Percentiles rank a stretch among this genome's conserved stretches.
These are phyloP conservation scores for Melaleuca quinquenervia DNA, from an alignment of 345 rosid genomes.

Conservation along the genomic window DNA sequence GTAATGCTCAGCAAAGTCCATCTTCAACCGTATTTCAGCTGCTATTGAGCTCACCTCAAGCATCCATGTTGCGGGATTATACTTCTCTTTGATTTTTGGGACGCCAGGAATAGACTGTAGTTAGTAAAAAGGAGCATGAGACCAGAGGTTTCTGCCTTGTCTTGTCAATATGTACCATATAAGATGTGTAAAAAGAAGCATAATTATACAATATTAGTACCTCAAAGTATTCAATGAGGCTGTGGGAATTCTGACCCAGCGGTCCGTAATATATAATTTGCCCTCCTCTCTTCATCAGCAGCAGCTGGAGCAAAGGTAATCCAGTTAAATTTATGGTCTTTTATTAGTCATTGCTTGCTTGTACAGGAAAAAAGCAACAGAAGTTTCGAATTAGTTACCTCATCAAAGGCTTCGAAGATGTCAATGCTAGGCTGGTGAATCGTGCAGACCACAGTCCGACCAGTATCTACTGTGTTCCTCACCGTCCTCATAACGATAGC, in stretches of 20 bases:
- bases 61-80: conserved; percentile 92
- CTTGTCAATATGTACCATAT: background rate
- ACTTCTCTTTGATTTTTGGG: conserved; percentile 51
- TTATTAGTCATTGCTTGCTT: background rate
- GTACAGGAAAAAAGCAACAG: background rate
- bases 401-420: conserved; percentile 87
- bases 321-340: background rate
- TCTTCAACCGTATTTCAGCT: conserved; percentile 48
- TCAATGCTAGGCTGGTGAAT: conserved; percentile 87
- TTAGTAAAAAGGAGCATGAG: background rate
- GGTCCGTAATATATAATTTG: conserved; percentile 74
- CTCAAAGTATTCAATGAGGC: conserved; percentile 70
- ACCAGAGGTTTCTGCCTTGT: background rate
- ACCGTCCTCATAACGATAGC: conserved; percentile 92
- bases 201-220: conserved; percentile 7
- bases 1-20: conserved; percentile 71
- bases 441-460: conserved; percentile 81
- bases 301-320: conserved; percentile 9
- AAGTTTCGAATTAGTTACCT: conserved; percentile 4
- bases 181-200: background rate
- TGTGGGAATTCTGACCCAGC: conserved; percentile 49
- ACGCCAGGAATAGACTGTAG: conserved; percentile 51
- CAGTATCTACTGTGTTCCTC: conserved; percentile 86
- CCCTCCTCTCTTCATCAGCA: conserved; percentile 85
- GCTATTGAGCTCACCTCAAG: conserved; percentile 82